Evolutionary conservation across 441 rosid genomes (phyloP).

Genomic region (Pelargonium cotyledonis): DNA sequence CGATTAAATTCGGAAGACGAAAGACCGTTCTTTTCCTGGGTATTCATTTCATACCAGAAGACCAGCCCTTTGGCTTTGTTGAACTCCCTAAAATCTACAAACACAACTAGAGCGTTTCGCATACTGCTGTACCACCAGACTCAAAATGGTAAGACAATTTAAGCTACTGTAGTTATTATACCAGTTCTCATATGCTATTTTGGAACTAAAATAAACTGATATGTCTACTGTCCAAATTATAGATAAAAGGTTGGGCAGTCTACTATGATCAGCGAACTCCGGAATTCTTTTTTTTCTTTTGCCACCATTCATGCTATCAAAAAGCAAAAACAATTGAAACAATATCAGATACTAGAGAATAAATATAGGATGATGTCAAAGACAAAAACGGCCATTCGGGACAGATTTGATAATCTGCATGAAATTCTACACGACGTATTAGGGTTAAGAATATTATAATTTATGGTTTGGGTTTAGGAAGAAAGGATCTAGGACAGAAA

Average conservation of each 20-base stretch:
- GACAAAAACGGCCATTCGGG: background rate
- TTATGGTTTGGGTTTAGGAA: background rate
- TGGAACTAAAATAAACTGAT: background rate
- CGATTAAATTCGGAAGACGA: background rate
- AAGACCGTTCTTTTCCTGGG: background rate
- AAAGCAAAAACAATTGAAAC: too few species aligned
- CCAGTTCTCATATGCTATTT: background rate
- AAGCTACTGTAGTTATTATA: background rate
- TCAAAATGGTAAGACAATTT: background rate
- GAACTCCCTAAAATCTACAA: background rate
- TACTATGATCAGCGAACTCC: background rate
- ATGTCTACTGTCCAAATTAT: background rate
- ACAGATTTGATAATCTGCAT: slow-evolving; percentile 1
- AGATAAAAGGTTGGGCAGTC: background rate
- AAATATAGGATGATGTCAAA: background rate
- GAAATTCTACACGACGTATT: background rate
- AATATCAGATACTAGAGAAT: background rate
- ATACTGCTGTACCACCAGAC: background rate
- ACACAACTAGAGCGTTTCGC: background rate
- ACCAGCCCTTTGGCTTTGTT: background rate
- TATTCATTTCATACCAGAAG: background rate
- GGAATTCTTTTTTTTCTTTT: background rate
- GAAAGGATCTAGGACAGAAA: too few species aligned
- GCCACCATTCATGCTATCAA: too few species aligned
- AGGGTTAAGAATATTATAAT: background rate